A percentile compares a stretch with the other conserved stretches of the same genome.
Evolutionary conservation across 371 early-diverging fungal genomes (phyloP).

Genomic region (Capillidium heterosporum): DNA sequence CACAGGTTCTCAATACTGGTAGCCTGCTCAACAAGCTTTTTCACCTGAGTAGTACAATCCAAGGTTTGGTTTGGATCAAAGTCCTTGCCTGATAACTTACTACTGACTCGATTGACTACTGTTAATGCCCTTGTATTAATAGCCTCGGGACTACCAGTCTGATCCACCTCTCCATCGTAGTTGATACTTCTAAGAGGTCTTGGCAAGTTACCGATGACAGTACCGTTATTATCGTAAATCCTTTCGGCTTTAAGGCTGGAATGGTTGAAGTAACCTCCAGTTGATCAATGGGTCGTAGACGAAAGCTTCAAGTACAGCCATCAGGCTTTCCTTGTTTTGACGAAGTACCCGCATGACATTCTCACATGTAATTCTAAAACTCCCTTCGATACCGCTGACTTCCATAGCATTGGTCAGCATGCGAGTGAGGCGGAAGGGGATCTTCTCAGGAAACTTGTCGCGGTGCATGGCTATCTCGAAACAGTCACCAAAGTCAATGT

Average conservation of each 20-base stretch:
- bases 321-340: constrained; percentile 88
- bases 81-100: constrained; percentile 49
- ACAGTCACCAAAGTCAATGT: constrained; percentile 98
- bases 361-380: constrained; percentile 87
- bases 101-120: constrained; percentile 33
- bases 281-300: constrained; percentile 95
- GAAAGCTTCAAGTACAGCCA: constrained; percentile 97
- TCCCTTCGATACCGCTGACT: constrained; percentile 88
- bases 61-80: constrained; percentile 66
- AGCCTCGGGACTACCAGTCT: constrained; percentile 12
- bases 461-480: constrained; percentile 96
- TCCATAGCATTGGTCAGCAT: constrained; percentile 98
- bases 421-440: constrained; percentile 97
- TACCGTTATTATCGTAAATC: background rate
- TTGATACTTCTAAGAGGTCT: background rate
- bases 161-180: background rate
- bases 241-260: constrained; percentile 17
- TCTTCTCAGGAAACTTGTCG: constrained; percentile 92
- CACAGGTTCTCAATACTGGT: constrained; percentile 86
- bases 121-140: constrained; percentile 34
- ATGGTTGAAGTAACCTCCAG: constrained; percentile 45
- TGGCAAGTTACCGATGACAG: background rate
- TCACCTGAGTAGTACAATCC: constrained; percentile 75
- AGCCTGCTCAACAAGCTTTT: constrained; percentile 85
- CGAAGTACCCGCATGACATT: constrained; percentile 92